Base-by-base conservation (phyloP, 164 flowering plant species). In the Piper longum region DNA sequence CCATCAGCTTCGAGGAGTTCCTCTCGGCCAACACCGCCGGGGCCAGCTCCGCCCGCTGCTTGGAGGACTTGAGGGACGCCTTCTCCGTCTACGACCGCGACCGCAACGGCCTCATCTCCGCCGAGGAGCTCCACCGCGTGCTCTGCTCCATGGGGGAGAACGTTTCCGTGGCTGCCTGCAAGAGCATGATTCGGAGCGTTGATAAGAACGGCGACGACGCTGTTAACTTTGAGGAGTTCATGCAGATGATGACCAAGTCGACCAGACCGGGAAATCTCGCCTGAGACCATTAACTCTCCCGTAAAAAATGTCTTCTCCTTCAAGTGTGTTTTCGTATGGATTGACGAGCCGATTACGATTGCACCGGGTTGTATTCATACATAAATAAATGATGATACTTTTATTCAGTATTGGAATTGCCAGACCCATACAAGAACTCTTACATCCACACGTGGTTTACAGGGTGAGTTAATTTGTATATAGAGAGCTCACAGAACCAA, bases 161-260 rank as follows among this genome's bases (percentile, higher is more conserved):
- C 54, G 18, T 59, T 1, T 57, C 71, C 19, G 51, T 63, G 42
- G 7, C 59, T 11, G 71, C 59, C 19, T 69, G 71, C 40, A 63
- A 60, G 58, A 41, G 40, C 43, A 69, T 69, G 71, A 69, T 69
- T 41, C 26, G 36, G 26, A 57, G 67, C 4, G 41, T 69, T 39
- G 71, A 69, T 41, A n/a, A 36, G 55, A 64, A 69, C 54, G 71
- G 71, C 12, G 71, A 69, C 43, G 71, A 64, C 3, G 62, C 62
- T 2, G 66, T 69, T 36, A 69, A 42, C 54, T 69, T 69, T 9
- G 71, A 69, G 55, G 71, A 69, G 43, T 69, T 69, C 56, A 51
- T 63, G 43, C 57, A 42, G 67, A 69, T 69, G 71, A 69, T 69
- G 71, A 69, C 71, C 42, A 52, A 57, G 0, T 14, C 59, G 16